Evolutionary conservation across 2,329 filamentous ascomycete genomes (phyloP).

Genomic region (Colletotrichum phormii): DNA sequence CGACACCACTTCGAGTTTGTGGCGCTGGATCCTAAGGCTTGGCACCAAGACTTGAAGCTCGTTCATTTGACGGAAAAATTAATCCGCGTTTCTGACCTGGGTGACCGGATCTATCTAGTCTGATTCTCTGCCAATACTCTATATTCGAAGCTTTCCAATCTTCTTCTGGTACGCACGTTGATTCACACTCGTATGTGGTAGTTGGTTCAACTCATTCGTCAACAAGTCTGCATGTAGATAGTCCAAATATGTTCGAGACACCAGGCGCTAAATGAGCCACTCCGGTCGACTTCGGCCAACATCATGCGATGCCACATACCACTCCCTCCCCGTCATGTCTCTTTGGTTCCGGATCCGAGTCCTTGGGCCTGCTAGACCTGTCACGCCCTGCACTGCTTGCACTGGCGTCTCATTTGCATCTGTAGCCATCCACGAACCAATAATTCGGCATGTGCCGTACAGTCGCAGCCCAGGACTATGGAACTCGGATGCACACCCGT

Average conservation of each 20-base stretch:
- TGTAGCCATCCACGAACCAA: background rate
- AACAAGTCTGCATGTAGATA: background rate
- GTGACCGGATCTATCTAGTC: constrained; percentile 15
- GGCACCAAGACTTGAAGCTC: constrained; percentile 3
- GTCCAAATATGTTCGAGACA: background rate
- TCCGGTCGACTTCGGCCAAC: constrained; percentile 10
- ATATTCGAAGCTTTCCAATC: background rate
- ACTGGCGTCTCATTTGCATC: background rate
- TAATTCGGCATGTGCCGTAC: constrained; percentile 4
- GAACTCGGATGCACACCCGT: background rate
- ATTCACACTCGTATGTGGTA: background rate
- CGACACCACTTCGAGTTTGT: background rate
- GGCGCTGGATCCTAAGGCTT: constrained; percentile 22
- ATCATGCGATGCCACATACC: constrained; percentile 30
- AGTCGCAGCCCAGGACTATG: constrained; percentile 10
- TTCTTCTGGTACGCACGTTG: background rate
- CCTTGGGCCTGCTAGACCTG: constrained; percentile 18
- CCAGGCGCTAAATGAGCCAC: constrained; percentile 4
- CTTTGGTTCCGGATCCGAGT: constrained; percentile 25
- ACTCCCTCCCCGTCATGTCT: background rate
- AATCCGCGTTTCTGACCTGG: constrained; percentile 26
- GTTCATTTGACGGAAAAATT: constrained; percentile 36
- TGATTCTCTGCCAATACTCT: background rate
- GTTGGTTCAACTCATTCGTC: background rate
- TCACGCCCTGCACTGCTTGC: background rate